Evolutionary conservation across 345 rosid species (phyloP).

Genomic region (Citrus inodora): DNA sequence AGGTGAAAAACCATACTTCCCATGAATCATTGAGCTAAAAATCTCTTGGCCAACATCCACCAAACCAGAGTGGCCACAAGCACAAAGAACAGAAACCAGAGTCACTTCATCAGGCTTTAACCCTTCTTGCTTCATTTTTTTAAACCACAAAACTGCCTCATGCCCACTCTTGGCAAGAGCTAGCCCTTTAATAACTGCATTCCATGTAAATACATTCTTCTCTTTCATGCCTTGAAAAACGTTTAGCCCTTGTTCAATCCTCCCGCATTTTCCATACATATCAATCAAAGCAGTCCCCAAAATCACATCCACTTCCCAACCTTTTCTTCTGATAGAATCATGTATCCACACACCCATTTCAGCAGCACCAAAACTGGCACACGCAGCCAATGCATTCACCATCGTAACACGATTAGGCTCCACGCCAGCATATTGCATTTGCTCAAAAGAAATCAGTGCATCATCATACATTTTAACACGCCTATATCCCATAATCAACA

Average conservation of each 20-base stretch:
- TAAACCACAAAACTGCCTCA: slow-evolving; percentile 45
- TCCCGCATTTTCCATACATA: slow-evolving; percentile 51
- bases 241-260: slow-evolving; percentile 38
- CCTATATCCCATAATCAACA: slow-evolving; percentile 43
- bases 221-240: slow-evolving; percentile 44
- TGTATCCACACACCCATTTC: slow-evolving; percentile 62
- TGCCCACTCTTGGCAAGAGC: slow-evolving; percentile 43
- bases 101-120: slow-evolving; percentile 41
- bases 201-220: slow-evolving; percentile 49
- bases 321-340: slow-evolving; percentile 34
- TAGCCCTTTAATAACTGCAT: slow-evolving; percentile 46
- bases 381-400: slow-evolving; percentile 55
- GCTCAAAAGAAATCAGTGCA: slow-evolving; percentile 52
- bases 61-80: slow-evolving; percentile 56
- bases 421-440: slow-evolving; percentile 40
- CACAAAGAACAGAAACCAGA: slow-evolving; percentile 40
- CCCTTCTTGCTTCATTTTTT: slow-evolving; percentile 44
- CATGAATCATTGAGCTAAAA: slow-evolving; percentile 36
- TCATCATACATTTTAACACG: slow-evolving; percentile 28
- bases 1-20: slow-evolving; percentile 43
- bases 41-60: slow-evolving; percentile 35
- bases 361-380: slow-evolving; percentile 37
- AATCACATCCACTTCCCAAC: slow-evolving; percentile 56
- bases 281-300: slow-evolving; percentile 53
- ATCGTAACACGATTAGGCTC: slow-evolving; percentile 54